These are phyloP conservation scores for Guyanaporus albipodus DNA, from an alignment of 768 basidiomycete species.

Conservation along the genomic window DNA sequence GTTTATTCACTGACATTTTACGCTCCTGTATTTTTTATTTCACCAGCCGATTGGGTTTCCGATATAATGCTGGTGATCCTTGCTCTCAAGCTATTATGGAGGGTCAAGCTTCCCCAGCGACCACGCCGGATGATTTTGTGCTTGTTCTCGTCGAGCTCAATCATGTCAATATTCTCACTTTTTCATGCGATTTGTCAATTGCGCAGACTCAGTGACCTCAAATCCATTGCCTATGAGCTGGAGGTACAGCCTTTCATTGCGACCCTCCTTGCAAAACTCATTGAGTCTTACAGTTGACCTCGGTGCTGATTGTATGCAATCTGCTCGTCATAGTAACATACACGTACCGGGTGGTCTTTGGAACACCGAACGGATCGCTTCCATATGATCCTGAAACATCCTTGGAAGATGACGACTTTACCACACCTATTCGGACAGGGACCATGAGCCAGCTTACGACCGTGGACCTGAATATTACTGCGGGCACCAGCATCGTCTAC, in stretches of 20 bases:
- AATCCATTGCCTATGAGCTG: background rate
- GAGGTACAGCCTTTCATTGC: too few relatives aligned
- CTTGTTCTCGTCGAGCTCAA: slow-evolving; percentile 8
- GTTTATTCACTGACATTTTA: background rate
- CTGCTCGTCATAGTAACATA: background rate
- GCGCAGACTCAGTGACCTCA: too few relatives aligned
- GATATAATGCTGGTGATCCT: slow-evolving; percentile 1
- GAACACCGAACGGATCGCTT: background rate
- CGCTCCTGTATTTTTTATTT: too few relatives aligned
- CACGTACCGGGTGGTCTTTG: background rate
- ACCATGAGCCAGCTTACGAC: background rate
- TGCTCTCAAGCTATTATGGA: slow-evolving; percentile 16
- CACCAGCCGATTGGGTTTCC: slow-evolving; percentile 3
- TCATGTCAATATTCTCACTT: slow-evolving; percentile 4
- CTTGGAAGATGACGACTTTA: background rate
- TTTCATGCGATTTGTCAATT: background rate
- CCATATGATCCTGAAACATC: background rate
- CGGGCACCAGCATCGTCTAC: background rate
- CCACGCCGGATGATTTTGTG: slow-evolving; percentile 15
- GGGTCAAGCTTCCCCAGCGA: slow-evolving; percentile 11
- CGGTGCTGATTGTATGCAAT: background rate
- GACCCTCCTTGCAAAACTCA: background rate
- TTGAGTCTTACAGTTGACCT: background rate
- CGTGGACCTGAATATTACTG: background rate
- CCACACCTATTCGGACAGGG: background rate